phyloP scores from a whole-genome alignment of 148 eudicot genomes.

The Beta vulgaris region DNA sequence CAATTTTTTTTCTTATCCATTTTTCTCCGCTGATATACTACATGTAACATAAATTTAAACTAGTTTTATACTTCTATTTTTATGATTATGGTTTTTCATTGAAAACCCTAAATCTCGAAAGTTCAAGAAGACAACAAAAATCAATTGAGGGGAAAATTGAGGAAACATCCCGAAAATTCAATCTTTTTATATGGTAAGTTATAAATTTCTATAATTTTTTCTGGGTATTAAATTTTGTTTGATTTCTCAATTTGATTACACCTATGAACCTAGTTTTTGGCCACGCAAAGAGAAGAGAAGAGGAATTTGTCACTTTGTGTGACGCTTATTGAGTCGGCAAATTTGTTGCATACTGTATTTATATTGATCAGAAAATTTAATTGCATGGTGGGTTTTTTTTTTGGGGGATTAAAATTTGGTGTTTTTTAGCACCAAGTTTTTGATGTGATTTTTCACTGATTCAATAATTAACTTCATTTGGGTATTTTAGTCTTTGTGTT shows the following conservation, averaged over 20 bases:
- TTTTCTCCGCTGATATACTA: background rate
- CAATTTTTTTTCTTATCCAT: background rate
- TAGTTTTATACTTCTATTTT: background rate
- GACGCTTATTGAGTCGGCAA: slow-evolving; percentile 19
- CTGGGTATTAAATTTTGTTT: background rate
- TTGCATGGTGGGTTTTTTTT: background rate
- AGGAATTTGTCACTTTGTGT: slow-evolving; percentile 12
- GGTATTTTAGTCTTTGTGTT: background rate
- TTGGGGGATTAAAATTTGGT: slow-evolving; percentile 4
- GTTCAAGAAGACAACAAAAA: background rate
- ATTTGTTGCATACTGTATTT: slow-evolving; percentile 8
- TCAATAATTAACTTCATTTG: background rate
- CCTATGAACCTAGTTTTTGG: slow-evolving; percentile 18
- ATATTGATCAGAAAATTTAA: background rate
- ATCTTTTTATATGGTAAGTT: slow-evolving; percentile 15
- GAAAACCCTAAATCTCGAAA: slow-evolving; percentile 5
- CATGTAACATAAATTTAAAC: background rate
- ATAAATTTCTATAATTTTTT: background rate
- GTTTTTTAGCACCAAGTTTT: background rate
- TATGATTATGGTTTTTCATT: background rate
- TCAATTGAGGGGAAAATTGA: background rate
- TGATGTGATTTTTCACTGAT: slow-evolving; percentile 11
- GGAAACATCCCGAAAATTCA: background rate
- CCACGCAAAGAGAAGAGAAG: background rate
- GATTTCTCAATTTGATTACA: slow-evolving; percentile 17